Evolutionary conservation across 1,139 yeast species (phyloP).

Genomic region (Taiozyma sp.): DNA sequence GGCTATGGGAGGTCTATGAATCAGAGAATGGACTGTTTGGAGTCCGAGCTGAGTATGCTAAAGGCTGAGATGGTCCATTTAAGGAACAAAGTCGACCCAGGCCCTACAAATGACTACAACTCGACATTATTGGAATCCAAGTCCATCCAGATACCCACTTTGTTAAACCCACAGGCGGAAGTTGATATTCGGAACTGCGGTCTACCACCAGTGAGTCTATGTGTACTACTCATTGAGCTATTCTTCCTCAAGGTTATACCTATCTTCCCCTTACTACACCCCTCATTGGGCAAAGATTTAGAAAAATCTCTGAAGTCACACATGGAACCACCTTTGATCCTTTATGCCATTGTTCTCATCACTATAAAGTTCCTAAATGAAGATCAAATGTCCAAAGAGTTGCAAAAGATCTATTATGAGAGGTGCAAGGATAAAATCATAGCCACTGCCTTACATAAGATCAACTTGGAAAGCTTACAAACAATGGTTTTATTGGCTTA

Average conservation of each 20-base stretch:
- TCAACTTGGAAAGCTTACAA: slow-evolving; percentile 18
- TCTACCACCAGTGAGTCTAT: slow-evolving; percentile 13
- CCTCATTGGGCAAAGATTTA: slow-evolving; percentile 10
- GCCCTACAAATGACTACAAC: neutral
- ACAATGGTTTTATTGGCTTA: slow-evolving; percentile 17
- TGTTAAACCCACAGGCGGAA: slow-evolving; percentile 11
- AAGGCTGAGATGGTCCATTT: slow-evolving; percentile 6
- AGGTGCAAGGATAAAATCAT: slow-evolving; percentile 17
- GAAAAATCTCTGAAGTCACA: slow-evolving; percentile 2
- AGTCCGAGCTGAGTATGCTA: slow-evolving; percentile 9
- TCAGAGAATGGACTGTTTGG: slow-evolving; percentile 15
- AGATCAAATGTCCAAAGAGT: slow-evolving; percentile 11
- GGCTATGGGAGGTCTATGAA: slow-evolving; percentile 20
- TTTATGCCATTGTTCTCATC: slow-evolving; percentile 14
- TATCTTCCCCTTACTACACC: slow-evolving; percentile 18
- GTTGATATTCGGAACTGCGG: neutral
- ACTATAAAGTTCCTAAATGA: slow-evolving; percentile 15
- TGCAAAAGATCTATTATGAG: slow-evolving; percentile 7
- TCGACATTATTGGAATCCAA: neutral
- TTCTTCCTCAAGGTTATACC: slow-evolving; percentile 16
- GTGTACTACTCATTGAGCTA: slow-evolving; percentile 11
- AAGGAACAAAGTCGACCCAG: neutral
- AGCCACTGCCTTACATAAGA: slow-evolving; percentile 13
- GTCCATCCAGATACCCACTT: slow-evolving; percentile 12
- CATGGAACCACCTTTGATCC: slow-evolving; percentile 14